Evolutionary conservation across 208 protist species (phyloP).

Genomic region (Wallacemonas rigidus): DNA sequence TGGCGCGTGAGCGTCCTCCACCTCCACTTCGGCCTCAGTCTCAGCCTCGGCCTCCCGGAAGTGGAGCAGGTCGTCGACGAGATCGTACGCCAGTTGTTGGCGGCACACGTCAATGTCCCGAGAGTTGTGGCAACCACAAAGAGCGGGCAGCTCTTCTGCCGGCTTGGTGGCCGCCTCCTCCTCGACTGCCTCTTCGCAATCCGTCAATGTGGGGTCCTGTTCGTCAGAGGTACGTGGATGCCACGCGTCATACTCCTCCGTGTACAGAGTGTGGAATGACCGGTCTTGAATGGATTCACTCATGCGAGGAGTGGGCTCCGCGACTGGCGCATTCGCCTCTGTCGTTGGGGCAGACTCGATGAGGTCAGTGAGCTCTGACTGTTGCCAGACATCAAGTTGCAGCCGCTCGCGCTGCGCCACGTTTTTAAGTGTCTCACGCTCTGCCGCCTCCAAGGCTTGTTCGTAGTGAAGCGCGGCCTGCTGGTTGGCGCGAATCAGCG

Average conservation of each 20-base stretch:
- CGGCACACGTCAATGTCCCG: neutral
- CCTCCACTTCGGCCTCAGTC: neutral
- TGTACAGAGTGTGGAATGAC: neutral
- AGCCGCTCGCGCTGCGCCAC: conserved; percentile 23
- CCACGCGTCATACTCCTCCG: neutral
- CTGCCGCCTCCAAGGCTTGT: conserved; percentile 31
- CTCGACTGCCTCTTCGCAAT: neutral
- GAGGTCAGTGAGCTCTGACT: neutral
- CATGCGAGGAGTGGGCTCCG: neutral
- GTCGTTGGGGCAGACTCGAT: neutral
- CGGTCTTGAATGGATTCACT: neutral
- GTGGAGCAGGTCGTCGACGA: conserved; percentile 1
- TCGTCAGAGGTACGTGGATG: neutral
- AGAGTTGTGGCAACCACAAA: neutral
- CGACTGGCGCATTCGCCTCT: neutral
- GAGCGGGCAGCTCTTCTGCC: neutral
- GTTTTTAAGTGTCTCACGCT: conserved; percentile 32
- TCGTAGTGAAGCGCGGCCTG: conserved; percentile 23
- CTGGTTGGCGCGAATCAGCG: neutral
- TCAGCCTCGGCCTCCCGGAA: neutral
- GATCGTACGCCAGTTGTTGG: neutral
- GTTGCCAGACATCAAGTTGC: neutral
- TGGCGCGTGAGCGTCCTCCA: neutral
- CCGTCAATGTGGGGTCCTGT: neutral
- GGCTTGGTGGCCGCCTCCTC: neutral